Base-by-base conservation (phyloP, 257 asterid genomes). In the Haberlea rhodopensis region DNA sequence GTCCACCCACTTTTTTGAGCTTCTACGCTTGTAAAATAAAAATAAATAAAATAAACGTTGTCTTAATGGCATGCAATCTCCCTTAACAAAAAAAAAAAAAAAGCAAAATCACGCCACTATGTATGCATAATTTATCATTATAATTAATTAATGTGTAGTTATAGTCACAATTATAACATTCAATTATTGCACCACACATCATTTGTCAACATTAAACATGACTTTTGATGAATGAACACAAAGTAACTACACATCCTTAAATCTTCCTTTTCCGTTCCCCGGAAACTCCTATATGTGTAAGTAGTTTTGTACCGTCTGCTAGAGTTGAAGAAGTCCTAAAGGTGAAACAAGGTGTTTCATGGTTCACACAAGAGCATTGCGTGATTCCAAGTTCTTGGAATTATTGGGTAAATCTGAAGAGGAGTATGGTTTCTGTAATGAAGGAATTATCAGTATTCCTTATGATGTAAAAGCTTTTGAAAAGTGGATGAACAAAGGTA, bases 341-440 rank as follows among this genome's bases (percentile, higher is more conserved):
- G 72, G 63, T 7, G 88, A 84, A 57, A 71, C 61, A 0, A 76
- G 60, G 60, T 71, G 81, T 5, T 84, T 82, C 48, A 74, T 87
- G 87, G 87, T 87, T 8, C 84, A 77, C 43, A 82, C 78, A 0
- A 73, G 54, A 8, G 84, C 84, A 0, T 73, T 87, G 28, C 67
- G 72, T 8, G 78, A 81, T 24, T 84, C 74, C 8, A 84, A 87
- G 15, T 84, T 87, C 68, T 34, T 76, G 78, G 81, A 82, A 71
- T 61, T 87, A 57, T 56, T 87, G 24, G 19, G 80, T 34, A 73
- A 60, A 53, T 75, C 91, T 8, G 95, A 85, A 0, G 91, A 82
- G 78, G 95, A 87, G 60, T 82, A 84, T 64, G 95, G 88, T 0
- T 87, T 87, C 63, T 9, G 53, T 18, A 84, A 75, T 25, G 77